A percentile compares a stretch with the other conserved stretches of the same genome.
phyloP scores from a whole-genome alignment of 2,329 filamentous ascomycete species.

The Rutstroemia sp. region DNA sequence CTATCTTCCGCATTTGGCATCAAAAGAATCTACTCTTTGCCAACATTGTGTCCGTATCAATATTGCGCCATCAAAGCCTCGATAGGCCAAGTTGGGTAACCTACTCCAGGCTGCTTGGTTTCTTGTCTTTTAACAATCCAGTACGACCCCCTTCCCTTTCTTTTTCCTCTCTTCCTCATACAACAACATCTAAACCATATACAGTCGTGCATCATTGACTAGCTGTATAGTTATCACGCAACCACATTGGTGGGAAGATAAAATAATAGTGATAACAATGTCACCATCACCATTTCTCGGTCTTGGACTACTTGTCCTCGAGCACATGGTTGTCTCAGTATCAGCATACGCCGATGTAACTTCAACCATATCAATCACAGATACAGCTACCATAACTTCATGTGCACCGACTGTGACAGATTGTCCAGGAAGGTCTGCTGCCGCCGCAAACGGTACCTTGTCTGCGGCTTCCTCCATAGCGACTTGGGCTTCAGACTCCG shows the following conservation, averaged over 20 bases:
- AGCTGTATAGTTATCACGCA: not conserved
- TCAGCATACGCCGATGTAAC: not conserved
- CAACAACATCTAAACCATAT: not conserved
- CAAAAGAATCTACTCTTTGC: not conserved
- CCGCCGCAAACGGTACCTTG: not conserved
- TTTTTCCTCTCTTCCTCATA: not conserved
- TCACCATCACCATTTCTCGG: not conserved
- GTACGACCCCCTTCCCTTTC: not conserved
- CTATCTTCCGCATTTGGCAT: not conserved
- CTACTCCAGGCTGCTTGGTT: not conserved
- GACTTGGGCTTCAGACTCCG: not conserved
- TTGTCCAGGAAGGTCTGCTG: not conserved
- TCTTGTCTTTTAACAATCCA: not conserved
- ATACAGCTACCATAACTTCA: slow-evolving; percentile 2
- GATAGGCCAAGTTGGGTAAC: not conserved
- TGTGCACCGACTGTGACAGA: slow-evolving; percentile 5
- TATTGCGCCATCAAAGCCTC: not conserved
- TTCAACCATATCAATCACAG: not conserved
- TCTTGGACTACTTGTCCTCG: not conserved
- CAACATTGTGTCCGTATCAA: not conserved
- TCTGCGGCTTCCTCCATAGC: not conserved
- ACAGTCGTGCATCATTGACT: not conserved
- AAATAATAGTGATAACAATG: not conserved
- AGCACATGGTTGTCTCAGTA: not conserved
- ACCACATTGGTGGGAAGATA: not conserved